A percentile compares a stretch with the other conserved stretches of the same genome.
Conservation (phyloP, 768 basidiomycete genomes). For the Postia placenta region DNA sequence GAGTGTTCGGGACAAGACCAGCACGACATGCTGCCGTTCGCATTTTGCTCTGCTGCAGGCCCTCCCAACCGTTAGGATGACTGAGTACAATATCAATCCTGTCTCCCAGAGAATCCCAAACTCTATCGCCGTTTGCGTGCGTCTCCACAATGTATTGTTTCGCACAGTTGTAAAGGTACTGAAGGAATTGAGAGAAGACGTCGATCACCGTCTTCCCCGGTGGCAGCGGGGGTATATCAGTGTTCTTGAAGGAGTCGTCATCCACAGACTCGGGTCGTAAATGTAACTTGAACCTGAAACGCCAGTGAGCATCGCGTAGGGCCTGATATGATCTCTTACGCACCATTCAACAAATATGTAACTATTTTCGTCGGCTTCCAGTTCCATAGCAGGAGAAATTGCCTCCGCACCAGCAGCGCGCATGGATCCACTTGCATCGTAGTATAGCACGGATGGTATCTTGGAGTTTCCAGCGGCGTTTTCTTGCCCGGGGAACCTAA, state of each 20-base stretch:
- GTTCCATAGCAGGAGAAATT: background rate
- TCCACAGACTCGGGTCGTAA: constrained; percentile 4
- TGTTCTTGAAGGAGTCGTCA: background rate
- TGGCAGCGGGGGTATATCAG: constrained; percentile 35
- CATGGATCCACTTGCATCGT: constrained; percentile 33
- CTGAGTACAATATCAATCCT: constrained; percentile 47
- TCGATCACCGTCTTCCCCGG: constrained; percentile 37
- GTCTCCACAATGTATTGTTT: constrained; percentile 42
- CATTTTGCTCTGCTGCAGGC: constrained; percentile 50
- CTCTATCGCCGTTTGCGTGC: constrained; percentile 33
- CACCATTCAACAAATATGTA: constrained; percentile 21
- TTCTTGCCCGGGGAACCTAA: constrained; percentile 38
- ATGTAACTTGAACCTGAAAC: constrained; percentile 17
- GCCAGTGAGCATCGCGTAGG: background rate
- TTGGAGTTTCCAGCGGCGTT: constrained; percentile 32
- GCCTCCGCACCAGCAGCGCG: constrained; percentile 42
- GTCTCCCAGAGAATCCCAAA: constrained; percentile 38
- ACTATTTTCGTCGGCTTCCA: background rate
- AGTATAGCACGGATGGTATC: constrained; percentile 44
- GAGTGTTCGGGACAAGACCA: constrained; percentile 39
- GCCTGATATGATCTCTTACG: constrained; percentile 12
- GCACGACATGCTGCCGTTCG: constrained; percentile 48
- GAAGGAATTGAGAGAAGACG: constrained; percentile 42
- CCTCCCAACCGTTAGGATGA: constrained; percentile 66
- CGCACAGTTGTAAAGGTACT: constrained; percentile 39